A percentile compares a stretch with the other conserved stretches of the same genome.
phyloP scores from a whole-genome alignment of 345 rosid genomes.

The Eucalyptus urophylla region DNA sequence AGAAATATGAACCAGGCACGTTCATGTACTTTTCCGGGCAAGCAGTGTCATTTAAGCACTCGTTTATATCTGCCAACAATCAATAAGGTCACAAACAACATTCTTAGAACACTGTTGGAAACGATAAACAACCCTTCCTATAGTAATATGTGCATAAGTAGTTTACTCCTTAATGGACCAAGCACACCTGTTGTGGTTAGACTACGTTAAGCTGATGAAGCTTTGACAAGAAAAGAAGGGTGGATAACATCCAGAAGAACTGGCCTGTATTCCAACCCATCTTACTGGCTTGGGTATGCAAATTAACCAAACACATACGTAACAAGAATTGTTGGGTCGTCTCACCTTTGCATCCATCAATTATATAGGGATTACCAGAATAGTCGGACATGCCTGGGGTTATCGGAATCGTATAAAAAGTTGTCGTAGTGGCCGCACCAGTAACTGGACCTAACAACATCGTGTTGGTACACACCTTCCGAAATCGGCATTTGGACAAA shows the following conservation, averaged over 20 bases:
- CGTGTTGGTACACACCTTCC: neutral
- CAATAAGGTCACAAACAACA: neutral
- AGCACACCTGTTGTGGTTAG: neutral
- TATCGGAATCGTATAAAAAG: neutral
- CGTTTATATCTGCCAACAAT: neutral
- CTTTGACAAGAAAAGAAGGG: neutral
- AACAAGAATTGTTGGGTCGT: neutral
- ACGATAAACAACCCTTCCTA: neutral
- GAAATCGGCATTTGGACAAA: neutral
- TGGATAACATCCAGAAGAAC: neutral
- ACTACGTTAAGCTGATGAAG: neutral
- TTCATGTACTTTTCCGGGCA: neutral
- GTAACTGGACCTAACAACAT: neutral
- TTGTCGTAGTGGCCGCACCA: neutral
- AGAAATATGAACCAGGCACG: neutral
- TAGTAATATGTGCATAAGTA: neutral
- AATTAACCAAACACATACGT: neutral
- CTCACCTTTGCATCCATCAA: neutral
- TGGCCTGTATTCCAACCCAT: neutral
- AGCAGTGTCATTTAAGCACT: neutral
- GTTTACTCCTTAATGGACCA: neutral
- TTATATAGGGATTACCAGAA: neutral
- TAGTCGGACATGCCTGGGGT: neutral
- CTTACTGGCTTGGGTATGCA: neutral
- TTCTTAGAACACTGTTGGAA: neutral